Evolutionary conservation across 2,329 filamentous ascomycete genomes (phyloP), one percentile per base, ranked within the genome.

Genomic region (Sclerotinia trifoliorum): DNA sequence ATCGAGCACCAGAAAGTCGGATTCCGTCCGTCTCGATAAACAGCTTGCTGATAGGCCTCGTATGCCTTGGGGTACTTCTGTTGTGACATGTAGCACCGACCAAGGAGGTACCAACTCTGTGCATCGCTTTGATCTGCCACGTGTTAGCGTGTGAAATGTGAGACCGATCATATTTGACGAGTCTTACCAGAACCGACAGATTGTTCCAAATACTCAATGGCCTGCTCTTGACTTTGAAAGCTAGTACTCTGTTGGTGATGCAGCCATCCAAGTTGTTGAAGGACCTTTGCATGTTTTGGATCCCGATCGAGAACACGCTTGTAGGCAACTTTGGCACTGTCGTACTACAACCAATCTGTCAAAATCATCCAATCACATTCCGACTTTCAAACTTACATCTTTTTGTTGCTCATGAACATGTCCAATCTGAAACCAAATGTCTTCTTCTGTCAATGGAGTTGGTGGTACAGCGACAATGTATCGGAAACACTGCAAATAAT

Each of bases 1-100:
- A 99, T 99, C 13, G 94, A 98, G 83, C 95, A 98, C 95, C 95
- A 99, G 83, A 98, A 99, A 2, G 95, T 98, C 24, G 95, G 95
- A 78, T 98, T 98, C 74, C 95, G 90, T 46, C 95, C 95, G 78
- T 99, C 95, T 68, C 95, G 93, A 78, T 99, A 99, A 51, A 99
- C 95, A 3, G 95, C 95, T 82, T 99, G 95, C 78, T 99, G 95
- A 79, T 98, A 98, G 7, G 95, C 94, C 78, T 99, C 95, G 76
- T 98, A 98, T 0, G 95, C 95, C 79, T 98, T 98, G 76, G 94
- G 94, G 76, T 98, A 98, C 79, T 98, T 98, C 79, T 97, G 93
- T 81, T 97, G 94, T 73, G 94, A 96, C 95, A 99, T 98, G 84
- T 98, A 99, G 83, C 95, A 98, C 74, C 95, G 89, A 55, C 95